Evolutionary conservation across 441 rosid species (phyloP).

Genomic region (Adansonia grandidieri): DNA sequence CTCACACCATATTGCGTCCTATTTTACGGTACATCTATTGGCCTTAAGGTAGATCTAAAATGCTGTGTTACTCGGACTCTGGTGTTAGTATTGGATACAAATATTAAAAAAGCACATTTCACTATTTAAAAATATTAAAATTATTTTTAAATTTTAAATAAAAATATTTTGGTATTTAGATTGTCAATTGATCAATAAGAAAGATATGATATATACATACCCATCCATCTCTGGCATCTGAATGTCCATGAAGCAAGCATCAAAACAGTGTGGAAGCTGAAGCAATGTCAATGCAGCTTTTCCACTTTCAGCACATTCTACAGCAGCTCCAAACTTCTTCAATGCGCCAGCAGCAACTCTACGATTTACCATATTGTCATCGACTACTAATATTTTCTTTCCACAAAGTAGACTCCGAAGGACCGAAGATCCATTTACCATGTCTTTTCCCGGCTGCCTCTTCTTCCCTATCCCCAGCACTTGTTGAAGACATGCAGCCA

Average conservation of each 20-base stretch:
- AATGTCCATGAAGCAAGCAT: conserved; percentile 98
- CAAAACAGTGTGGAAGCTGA: conserved; percentile 73
- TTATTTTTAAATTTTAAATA: too few relatives aligned
- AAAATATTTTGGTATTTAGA: not conserved
- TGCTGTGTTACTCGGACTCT: too few relatives aligned
- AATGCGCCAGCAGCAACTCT: conserved; percentile 95
- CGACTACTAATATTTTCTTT: conserved; percentile 88
- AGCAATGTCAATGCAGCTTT: conserved; percentile 75
- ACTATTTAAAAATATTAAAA: too few relatives aligned
- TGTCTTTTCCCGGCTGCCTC: conserved; percentile 52
- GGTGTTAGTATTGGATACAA: too few relatives aligned
- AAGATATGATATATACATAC: conserved; percentile 41
- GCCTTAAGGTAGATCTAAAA: too few relatives aligned
- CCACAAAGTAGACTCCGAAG: conserved; percentile 65
- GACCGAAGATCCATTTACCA: conserved; percentile 48
- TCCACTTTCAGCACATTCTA: conserved; percentile 86
- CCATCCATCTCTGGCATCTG: conserved; percentile 99
- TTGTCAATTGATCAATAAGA: not conserved
- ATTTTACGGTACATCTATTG: too few relatives aligned
- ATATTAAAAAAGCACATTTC: too few relatives aligned
- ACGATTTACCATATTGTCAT: conserved; percentile 86
- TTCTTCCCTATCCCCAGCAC: conserved; percentile 70
- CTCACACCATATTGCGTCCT: too few relatives aligned
- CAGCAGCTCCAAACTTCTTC: conserved; percentile 90
- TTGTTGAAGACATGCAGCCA: conserved; percentile 93